Conservation (phyloP, 371 early-diverging fungal genomes). For the Coemansia sp. region DNA sequence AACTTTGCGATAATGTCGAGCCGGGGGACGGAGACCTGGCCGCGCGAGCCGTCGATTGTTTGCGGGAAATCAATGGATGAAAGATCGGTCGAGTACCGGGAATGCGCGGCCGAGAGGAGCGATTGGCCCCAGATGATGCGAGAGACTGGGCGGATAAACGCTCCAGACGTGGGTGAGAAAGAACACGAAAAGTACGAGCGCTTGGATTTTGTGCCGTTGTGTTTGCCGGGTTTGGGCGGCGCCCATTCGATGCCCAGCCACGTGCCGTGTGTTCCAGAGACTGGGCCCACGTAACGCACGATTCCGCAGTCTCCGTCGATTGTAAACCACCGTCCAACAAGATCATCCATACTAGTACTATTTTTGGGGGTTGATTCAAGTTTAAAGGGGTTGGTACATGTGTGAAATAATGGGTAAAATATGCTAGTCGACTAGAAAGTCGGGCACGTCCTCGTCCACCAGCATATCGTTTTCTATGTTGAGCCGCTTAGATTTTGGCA, state of each 20-base stretch:
- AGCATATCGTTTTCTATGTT: not conserved
- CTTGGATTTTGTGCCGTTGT: constrained; percentile 69
- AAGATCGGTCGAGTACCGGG: constrained; percentile 15
- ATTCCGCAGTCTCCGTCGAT: constrained; percentile 52
- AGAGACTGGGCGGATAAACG: constrained; percentile 68
- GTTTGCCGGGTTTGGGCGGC: constrained; percentile 74
- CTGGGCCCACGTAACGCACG: constrained; percentile 65
- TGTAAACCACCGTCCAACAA: constrained; percentile 33
- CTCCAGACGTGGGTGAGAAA: constrained; percentile 31
- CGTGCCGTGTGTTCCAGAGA: constrained; percentile 58
- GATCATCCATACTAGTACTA: not conserved
- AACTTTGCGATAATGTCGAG: constrained; percentile 59
- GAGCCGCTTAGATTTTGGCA: constrained; percentile 1
- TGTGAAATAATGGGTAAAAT: not conserved
- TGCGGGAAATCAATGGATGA: not conserved
- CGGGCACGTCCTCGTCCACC: constrained; percentile 21
- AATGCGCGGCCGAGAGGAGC: constrained; percentile 12
- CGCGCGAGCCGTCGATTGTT: constrained; percentile 32
- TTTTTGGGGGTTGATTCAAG: no score
- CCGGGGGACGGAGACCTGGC: constrained; percentile 72
- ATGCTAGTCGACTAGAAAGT: constrained; percentile 24
- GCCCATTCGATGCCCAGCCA: constrained; percentile 96
- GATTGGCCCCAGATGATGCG: constrained; percentile 57
- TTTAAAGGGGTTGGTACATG: not conserved
- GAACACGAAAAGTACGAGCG: constrained; percentile 66